A percentile compares a stretch with the other conserved stretches of the same genome.
Conservation (phyloP, 805 yeast genomes). For the Suhomyces tanzawaensis region DNA sequence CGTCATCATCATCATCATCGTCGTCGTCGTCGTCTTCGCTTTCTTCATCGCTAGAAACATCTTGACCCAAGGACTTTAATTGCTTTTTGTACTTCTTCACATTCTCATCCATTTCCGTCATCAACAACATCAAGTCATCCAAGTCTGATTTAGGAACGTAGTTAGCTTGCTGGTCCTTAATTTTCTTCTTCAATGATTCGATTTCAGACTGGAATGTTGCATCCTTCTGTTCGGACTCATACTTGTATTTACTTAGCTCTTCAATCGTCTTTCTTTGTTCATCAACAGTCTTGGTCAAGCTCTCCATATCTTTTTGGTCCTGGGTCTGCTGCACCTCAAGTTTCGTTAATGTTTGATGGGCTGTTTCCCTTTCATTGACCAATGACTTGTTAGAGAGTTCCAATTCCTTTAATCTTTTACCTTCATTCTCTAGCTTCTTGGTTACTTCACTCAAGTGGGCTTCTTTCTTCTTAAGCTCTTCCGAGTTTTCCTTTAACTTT, state of each 20-base stretch:
- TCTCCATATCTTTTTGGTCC: not conserved
- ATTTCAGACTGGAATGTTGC: conserved; percentile 2
- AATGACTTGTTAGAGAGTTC: not conserved
- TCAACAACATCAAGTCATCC: conserved; percentile 74
- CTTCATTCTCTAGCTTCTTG: not conserved
- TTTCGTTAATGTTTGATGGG: not conserved
- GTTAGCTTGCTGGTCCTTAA: conserved; percentile 14
- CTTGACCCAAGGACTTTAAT: conserved; percentile 53
- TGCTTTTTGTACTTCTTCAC: conserved; percentile 54
- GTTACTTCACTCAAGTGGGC: not conserved
- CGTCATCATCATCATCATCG: conserved; percentile 42
- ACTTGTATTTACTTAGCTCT: conserved; percentile 9
- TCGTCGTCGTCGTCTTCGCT: conserved; percentile 64
- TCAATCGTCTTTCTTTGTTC: conserved; percentile 1
- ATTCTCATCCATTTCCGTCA: conserved; percentile 74
- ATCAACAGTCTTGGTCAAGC: not conserved
- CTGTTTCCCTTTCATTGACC: not conserved
- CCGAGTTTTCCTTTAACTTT: too few relatives aligned
- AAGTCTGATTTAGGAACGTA: conserved; percentile 51
- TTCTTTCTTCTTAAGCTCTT: conserved; percentile 1
- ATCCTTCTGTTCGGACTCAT: conserved; percentile 3
- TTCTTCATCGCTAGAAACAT: conserved; percentile 69
- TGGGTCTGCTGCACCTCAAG: not conserved
- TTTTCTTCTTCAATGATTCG: conserved; percentile 9
- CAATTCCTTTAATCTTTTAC: not conserved